Evolutionary conservation across 768 basidiomycete species (phyloP), one percentile per base, ranked within the genome.

Genomic region (Cystobasidium ongulense): DNA sequence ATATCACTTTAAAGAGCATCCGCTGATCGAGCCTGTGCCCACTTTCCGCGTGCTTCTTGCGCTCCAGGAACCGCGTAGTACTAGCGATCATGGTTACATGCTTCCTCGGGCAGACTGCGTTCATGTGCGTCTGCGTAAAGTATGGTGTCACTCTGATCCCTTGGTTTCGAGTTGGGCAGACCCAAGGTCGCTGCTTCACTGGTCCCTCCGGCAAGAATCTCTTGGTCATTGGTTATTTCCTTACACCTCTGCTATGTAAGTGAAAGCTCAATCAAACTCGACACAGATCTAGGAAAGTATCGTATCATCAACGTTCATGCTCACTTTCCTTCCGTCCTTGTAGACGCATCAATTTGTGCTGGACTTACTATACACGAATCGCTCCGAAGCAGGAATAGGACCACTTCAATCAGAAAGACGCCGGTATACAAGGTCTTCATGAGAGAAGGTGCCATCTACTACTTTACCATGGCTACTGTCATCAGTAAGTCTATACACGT

Each of bases 391-490:
- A 59, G 57, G 21, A 59, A 59, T 21, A 5, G 57, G 13, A 29
- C 11, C 13, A 21, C 13, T 23, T 27, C 57, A 5, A 35, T 59
- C 23, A 27, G 57, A 13, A 59, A 59, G 57, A 29, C 57, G 8
- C 57, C 57, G 17, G 57, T 59, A 5, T 59, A 29, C 57, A 27
- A 59, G 5, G 33, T 59, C 11, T 59, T 59, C 57, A 59, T 59
- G 57, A 27, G 57, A 15, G 57, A 59, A 23, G 57, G 57, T 59
- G 57, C 57, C 29, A 35, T 59, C 4, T 59, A 59, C 27, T 59
- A 59, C 57, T 35, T 59, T 27, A 35, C 57, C 4, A 59, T 59
- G 57, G 57, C 57, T 21, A 59, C 33, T 59, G 57, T 59, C 33
- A 35, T 59, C 21, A 27, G 57, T 59, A 59, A 10, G 57, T 59